Evolutionary conservation across 192 early-diverging fungal species (phyloP).

Genomic region (Dissophora globulifera): DNA sequence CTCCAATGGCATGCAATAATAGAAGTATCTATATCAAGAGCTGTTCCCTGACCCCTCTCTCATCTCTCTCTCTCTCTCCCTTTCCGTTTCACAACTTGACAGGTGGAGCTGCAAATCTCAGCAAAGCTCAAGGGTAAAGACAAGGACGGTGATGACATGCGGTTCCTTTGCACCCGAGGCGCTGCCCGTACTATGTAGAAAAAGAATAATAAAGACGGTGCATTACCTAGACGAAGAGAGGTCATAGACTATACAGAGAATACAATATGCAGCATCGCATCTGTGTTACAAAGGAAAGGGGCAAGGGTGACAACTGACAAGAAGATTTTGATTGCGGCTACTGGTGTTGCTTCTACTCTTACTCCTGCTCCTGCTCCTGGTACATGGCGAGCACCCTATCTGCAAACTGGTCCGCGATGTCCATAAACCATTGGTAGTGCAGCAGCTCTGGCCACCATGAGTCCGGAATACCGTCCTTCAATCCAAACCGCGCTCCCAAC

Average conservation of each 20-base stretch:
- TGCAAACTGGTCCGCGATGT: constrained; percentile 33
- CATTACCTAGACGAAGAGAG: no score
- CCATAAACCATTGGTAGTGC: constrained; percentile 46
- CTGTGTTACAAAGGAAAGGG: no score
- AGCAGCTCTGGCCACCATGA: constrained; percentile 58
- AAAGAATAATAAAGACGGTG: no score
- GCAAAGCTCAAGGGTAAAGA: background rate
- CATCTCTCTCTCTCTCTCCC: background rate
- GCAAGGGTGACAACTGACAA: no score
- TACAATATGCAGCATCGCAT: no score
- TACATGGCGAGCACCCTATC: constrained; percentile 24
- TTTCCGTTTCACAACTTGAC: background rate
- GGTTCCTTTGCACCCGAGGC: background rate
- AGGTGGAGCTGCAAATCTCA: background rate
- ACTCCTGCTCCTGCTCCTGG: constrained; percentile 17
- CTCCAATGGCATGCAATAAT: no score
- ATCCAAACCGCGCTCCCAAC: constrained; percentile 59
- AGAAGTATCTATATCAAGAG: no score
- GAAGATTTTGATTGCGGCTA: no score
- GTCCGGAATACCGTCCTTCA: constrained; percentile 53
- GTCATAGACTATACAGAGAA: no score
- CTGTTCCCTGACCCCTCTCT: background rate
- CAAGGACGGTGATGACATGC: constrained; percentile 1
- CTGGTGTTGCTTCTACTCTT: no score
- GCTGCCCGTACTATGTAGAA: background rate